Evolutionary conservation across 257 asterid species (phyloP).

Genomic region (Apocynum venetum): DNA sequence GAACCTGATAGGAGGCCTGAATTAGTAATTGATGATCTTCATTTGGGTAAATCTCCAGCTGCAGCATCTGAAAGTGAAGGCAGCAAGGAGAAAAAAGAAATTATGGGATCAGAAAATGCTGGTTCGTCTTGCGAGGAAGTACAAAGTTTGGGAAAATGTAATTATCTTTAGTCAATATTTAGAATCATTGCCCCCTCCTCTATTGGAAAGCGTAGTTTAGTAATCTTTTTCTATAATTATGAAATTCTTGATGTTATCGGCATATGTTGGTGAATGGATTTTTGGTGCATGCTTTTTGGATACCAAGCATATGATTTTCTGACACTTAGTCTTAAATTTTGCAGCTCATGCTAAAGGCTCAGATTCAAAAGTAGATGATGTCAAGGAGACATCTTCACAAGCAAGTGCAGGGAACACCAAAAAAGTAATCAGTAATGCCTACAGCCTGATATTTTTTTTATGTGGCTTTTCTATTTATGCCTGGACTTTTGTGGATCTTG

Average conservation of each 20-base stretch:
- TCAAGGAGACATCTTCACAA: slow-evolving; percentile 34
- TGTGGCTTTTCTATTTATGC: slow-evolving; percentile 1
- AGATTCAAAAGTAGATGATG: slow-evolving; percentile 27
- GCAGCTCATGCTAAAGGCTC: slow-evolving; percentile 36
- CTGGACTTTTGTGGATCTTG: neutral
- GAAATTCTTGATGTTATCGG: neutral
- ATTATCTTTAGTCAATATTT: neutral
- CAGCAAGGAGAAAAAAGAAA: slow-evolving; percentile 20
- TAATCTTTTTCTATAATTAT: neutral
- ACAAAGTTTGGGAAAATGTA: slow-evolving; percentile 23
- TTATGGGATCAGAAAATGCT: slow-evolving; percentile 5
- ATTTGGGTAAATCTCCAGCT: slow-evolving; percentile 16
- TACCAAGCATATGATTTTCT: neutral
- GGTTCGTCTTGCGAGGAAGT: slow-evolving; percentile 3
- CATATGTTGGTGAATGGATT: slow-evolving; percentile 5
- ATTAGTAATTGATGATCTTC: slow-evolving; percentile 38
- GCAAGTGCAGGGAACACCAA: slow-evolving; percentile 48
- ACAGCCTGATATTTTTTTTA: slow-evolving; percentile 14
- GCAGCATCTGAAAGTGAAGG: slow-evolving; percentile 23
- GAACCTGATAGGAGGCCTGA: slow-evolving; percentile 46
- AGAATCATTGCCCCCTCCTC: neutral
- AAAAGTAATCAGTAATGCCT: slow-evolving; percentile 37
- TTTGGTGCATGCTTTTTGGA: neutral
- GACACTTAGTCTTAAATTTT: slow-evolving; percentile 10
- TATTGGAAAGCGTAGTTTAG: neutral